Evolutionary conservation across 192 early-diverging fungal genomes (phyloP).

Genomic region (Backusella parvicylindrica): DNA sequence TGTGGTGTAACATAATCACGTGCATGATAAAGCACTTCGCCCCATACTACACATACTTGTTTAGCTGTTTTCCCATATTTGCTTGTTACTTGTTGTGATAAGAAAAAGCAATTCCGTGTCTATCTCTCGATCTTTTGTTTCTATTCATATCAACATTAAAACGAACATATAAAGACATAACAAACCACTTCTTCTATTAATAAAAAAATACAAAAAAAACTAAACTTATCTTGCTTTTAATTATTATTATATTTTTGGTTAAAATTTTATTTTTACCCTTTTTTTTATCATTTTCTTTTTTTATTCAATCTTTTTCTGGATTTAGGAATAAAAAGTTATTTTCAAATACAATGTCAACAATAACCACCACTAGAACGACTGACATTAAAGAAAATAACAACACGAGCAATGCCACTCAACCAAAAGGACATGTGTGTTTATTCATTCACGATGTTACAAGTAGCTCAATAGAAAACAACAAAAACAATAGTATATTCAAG

Average conservation of each 20-base stretch:
- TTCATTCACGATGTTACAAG: background rate
- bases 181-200: background rate
- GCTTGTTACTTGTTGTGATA: background rate
- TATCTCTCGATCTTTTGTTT: background rate
- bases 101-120: background rate
- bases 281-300: background rate
- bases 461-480: background rate
- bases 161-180: too few species aligned
- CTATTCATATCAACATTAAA: background rate
- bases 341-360: background rate
- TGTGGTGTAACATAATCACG: background rate
- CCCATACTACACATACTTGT: background rate
- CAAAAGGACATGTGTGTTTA: background rate
- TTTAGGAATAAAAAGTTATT: background rate
- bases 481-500: background rate
- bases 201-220: background rate
- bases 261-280: slow-evolving; percentile 1
- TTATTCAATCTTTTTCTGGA: background rate
- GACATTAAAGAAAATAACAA: background rate
- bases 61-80: background rate
- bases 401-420: background rate
- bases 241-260: background rate
- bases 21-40: background rate
- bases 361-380: background rate
- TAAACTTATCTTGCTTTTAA: background rate